phyloP scores from a whole-genome alignment of 1,284 basidiomycete genomes.

The Tetrapyrgos nigripes region DNA sequence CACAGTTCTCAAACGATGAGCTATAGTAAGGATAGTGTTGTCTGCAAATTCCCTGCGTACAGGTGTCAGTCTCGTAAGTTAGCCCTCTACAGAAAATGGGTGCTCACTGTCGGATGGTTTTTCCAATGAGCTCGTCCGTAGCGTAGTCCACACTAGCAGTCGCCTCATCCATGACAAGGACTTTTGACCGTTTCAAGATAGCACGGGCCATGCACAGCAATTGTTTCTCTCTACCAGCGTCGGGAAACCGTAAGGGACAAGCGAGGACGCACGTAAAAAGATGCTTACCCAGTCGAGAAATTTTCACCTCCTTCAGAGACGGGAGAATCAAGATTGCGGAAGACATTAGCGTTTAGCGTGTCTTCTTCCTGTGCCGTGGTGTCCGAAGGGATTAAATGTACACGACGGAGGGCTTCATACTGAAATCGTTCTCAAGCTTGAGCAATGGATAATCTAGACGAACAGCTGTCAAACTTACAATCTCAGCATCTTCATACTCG shows the following conservation, averaged over 20 bases:
- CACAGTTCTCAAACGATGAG: slow-evolving; percentile 74
- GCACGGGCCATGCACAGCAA: slow-evolving; percentile 86
- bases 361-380: slow-evolving; percentile 56
- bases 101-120: slow-evolving; percentile 75
- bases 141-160: slow-evolving; percentile 83
- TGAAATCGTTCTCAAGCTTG: slow-evolving; percentile 31
- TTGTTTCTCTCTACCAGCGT: slow-evolving; percentile 71
- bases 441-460: slow-evolving; percentile 1
- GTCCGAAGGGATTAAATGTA: slow-evolving; percentile 80
- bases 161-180: slow-evolving; percentile 86
- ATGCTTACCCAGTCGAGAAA: slow-evolving; percentile 87
- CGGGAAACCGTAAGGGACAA: slow-evolving; percentile 18
- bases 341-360: slow-evolving; percentile 81
- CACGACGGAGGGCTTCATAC: slow-evolving; percentile 89
- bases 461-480: slow-evolving; percentile 57
- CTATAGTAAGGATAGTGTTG: slow-evolving; percentile 73
- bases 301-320: slow-evolving; percentile 94
- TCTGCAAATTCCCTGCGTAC: slow-evolving; percentile 62
- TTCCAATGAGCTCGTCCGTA: slow-evolving; percentile 76
- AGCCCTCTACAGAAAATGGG: not conserved
- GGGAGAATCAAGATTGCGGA: slow-evolving; percentile 83
- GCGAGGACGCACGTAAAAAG: not conserved
- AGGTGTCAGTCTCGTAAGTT: not conserved
- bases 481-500: slow-evolving; percentile 87
- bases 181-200: slow-evolving; percentile 76